Base-by-base conservation (phyloP, 2,329 filamentous ascomycete genomes). In the Teratosphaeria nubilosa region DNA sequence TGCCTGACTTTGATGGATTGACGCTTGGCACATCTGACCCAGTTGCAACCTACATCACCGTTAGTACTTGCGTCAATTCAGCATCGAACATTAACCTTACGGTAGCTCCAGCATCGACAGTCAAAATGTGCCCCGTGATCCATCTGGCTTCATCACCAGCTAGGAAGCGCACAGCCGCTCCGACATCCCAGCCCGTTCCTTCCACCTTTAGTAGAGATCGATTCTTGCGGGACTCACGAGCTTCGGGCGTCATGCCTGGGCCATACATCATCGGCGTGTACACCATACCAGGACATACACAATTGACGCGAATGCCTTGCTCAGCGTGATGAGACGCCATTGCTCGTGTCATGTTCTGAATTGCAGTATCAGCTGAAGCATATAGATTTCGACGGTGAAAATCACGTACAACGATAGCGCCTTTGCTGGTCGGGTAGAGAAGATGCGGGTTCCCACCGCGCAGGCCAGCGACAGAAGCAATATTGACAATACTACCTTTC, bases 401-500 rank as follows among this genome's bases (percentile, higher is more conserved):
- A n/a, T 30, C 14, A 67, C 66, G 57, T 57, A 70, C 68, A 25
- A 82, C 77, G 25, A 82, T 73, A 0, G 79, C 79, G 1, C 79
- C 79, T 65, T 82, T 81, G 30, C 72, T 75, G 10, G 79, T 82
- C 3, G 79, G 80, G 68, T 82, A 82, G 3, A 81, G 66, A 30
- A 82, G 63, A 70, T 79, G 75, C 2, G 78, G 79, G n/a, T 78
- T 81, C 0, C 80, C 79, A 2, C 79, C 79, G 55, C 75, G 75
- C n/a, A 79, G 65, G 0, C 83, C 83, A 0, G 83, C 82, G 1
- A 86, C 83, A 53, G 77, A 81, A 1, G 80, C 80, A 76, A 87
- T 82, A 65, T 87, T 87, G 63, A 86, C 75, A 59, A 86, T 82
- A 48, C 70, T 76, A 6, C 82, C 81, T 57, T 75, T 73, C 63